phyloP scores from a whole-genome alignment of 2,329 filamentous ascomycete genomes.

The Blastomyces gilchristii region DNA sequence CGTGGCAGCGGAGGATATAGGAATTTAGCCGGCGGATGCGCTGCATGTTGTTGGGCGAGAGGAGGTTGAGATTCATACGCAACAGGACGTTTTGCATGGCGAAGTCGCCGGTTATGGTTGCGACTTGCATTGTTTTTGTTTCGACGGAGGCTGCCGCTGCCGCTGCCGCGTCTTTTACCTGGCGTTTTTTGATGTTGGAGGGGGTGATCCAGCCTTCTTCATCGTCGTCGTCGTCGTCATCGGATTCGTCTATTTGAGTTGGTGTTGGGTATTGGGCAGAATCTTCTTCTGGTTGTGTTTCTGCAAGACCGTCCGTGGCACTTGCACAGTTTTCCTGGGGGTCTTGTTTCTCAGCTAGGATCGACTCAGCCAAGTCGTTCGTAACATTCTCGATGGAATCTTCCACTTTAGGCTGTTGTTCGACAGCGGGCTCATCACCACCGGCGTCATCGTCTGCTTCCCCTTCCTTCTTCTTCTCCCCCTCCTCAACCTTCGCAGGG shows the following conservation, averaged over 20 bases:
- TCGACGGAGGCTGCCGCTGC: constrained; percentile 42
- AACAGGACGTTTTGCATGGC: constrained; percentile 96
- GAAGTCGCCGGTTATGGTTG: constrained; percentile 89
- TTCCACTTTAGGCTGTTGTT: constrained; percentile 29
- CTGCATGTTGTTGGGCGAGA: constrained; percentile 61
- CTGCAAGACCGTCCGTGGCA: constrained; percentile 1
- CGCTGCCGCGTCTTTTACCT: constrained; percentile 55
- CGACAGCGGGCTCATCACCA: constrained; percentile 10
- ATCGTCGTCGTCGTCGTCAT: constrained; percentile 28
- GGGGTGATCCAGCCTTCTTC: constrained; percentile 86
- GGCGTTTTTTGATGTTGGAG: constrained; percentile 76
- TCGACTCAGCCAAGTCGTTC: constrained; percentile 21
- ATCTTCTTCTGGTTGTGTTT: background rate
- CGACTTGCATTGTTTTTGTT: constrained; percentile 64
- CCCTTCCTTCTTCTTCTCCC: constrained; percentile 17
- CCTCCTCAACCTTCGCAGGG: constrained; percentile 29
- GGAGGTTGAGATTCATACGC: constrained; percentile 84
- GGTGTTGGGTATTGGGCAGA: background rate
- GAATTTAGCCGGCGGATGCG: constrained; percentile 78
- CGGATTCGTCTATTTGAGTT: constrained; percentile 1
- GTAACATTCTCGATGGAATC: constrained; percentile 23
- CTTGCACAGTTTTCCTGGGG: constrained; percentile 17
- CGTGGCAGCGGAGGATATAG: constrained; percentile 86
- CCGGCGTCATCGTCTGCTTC: background rate
- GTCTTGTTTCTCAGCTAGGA: constrained; percentile 20